These are phyloP conservation scores for Haplographium delicatum DNA, from an alignment of 495 filamentous ascomycete species.

Conservation along the genomic window DNA sequence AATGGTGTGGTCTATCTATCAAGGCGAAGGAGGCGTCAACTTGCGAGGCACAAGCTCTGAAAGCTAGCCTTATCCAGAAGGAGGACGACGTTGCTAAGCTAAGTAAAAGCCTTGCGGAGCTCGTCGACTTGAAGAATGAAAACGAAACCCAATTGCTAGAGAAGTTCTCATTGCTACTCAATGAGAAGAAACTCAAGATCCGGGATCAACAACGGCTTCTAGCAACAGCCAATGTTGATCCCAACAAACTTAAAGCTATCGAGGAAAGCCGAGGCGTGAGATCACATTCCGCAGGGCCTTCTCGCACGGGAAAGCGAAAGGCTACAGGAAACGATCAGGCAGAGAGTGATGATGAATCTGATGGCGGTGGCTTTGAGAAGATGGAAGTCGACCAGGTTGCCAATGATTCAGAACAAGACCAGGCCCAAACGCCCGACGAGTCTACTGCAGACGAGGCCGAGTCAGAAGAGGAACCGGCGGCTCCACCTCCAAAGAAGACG, in stretches of 20 bases:
- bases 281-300: slow-evolving; percentile 24
- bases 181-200: slow-evolving; percentile 90
- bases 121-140: slow-evolving; percentile 58
- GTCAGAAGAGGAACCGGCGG: slow-evolving; percentile 36
- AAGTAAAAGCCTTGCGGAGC: slow-evolving; percentile 54
- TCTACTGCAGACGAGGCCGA: slow-evolving; percentile 33
- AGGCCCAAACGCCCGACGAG: slow-evolving; percentile 35
- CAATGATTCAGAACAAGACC: slow-evolving; percentile 31
- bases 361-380: slow-evolving; percentile 50
- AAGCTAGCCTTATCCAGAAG: slow-evolving; percentile 37
- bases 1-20: slow-evolving; percentile 61
- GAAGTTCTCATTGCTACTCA: slow-evolving; percentile 68
- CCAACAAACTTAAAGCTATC: slow-evolving; percentile 7
- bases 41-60: slow-evolving; percentile 42
- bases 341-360: slow-evolving; percentile 37
- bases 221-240: slow-evolving; percentile 27
- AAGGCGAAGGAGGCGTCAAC: slow-evolving; percentile 21
- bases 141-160: slow-evolving; percentile 66
- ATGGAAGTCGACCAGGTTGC: slow-evolving; percentile 51
- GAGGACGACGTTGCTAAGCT: slow-evolving; percentile 47
- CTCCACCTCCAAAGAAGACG: slow-evolving; percentile 21
- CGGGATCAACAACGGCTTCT: slow-evolving; percentile 72
- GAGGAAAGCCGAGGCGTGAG: slow-evolving; percentile 13
- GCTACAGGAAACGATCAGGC: slow-evolving; percentile 27
- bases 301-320: slow-evolving; percentile 48